Evolutionary conservation across 805 yeast genomes (phyloP).

Genomic region (Lachancea lanzarotensis): DNA sequence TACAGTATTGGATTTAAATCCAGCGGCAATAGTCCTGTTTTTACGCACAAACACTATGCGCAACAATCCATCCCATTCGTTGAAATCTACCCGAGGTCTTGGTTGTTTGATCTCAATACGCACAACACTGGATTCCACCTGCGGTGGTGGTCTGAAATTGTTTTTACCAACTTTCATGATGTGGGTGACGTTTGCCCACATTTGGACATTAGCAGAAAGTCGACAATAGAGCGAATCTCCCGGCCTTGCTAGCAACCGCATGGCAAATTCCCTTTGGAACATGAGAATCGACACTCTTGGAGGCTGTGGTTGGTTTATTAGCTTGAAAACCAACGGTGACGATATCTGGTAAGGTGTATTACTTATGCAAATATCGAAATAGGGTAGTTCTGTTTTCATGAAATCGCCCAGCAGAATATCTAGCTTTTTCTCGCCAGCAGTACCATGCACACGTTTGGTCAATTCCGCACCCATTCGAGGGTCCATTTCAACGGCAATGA

Average conservation of each 20-base stretch:
- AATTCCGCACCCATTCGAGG: conserved; percentile 99
- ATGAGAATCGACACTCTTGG: conserved; percentile 92
- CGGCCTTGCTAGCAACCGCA: conserved; percentile 88
- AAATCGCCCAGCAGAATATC: conserved; percentile 93
- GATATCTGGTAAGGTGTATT: conserved; percentile 98
- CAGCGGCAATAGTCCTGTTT: conserved; percentile 88
- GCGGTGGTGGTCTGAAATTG: conserved; percentile 97
- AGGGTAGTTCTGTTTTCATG: conserved; percentile 91
- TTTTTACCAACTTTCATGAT: conserved; percentile 97
- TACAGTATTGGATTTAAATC: conserved; percentile 78
- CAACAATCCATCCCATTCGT: conserved; percentile 95
- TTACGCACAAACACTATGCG: conserved; percentile 90
- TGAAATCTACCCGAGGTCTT: conserved; percentile 86
- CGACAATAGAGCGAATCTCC: conserved; percentile 94
- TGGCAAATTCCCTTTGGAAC: conserved; percentile 97
- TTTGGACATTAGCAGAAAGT: conserved; percentile 91
- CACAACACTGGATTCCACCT: conserved; percentile 95
- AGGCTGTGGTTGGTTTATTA: conserved; percentile 84
- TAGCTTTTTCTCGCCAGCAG: conserved; percentile 85
- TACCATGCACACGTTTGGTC: conserved; percentile 95
- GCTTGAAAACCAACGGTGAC: conserved; percentile 89
- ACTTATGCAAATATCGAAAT: conserved; percentile 91
- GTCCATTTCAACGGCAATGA: conserved; percentile 96
- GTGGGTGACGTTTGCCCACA: conserved; percentile 99
- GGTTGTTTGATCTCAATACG: conserved; percentile 88